These are phyloP conservation scores for Endoconidiophora laricicola DNA, from an alignment of 2,329 filamentous ascomycete genomes.

Conservation along the genomic window DNA sequence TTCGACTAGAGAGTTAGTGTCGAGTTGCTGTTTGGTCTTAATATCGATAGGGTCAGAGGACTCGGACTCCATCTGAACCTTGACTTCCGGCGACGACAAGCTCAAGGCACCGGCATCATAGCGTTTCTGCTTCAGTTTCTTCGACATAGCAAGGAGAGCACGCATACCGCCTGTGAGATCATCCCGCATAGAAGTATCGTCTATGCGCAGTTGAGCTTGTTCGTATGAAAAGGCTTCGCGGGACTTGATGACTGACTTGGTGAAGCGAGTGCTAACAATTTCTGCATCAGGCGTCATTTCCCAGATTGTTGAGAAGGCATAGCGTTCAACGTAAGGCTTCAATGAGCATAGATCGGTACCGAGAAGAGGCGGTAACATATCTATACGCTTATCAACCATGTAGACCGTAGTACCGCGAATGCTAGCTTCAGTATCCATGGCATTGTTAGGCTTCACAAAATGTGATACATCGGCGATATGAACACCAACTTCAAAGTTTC, in stretches of 20 bases:
- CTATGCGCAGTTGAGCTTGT: constrained; percentile 83
- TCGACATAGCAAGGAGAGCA: constrained; percentile 70
- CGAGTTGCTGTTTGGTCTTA: constrained; percentile 83
- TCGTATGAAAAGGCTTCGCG: constrained; percentile 97
- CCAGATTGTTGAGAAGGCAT: constrained; percentile 74
- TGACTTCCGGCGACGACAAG: constrained; percentile 93
- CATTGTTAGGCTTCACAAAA: constrained; percentile 91
- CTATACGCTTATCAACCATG: constrained; percentile 95
- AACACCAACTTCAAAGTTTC: constrained; percentile 89
- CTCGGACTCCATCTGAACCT: constrained; percentile 73
- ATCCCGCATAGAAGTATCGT: constrained; percentile 73
- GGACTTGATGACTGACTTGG: constrained; percentile 94
- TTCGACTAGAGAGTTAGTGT: constrained; percentile 94
- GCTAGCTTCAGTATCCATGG: constrained; percentile 92
- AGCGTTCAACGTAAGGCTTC: constrained; percentile 94
- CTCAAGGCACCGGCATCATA: constrained; percentile 93
- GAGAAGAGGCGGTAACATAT: constrained; percentile 94
- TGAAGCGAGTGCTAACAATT: constrained; percentile 72
- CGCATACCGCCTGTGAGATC: constrained; percentile 84
- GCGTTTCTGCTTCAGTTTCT: constrained; percentile 84
- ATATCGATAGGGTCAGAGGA: constrained; percentile 92
- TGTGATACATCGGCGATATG: constrained; percentile 99
- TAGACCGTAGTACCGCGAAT: constrained; percentile 93
- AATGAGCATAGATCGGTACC: constrained; percentile 93
- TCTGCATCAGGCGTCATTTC: constrained; percentile 75